Base-by-base conservation (phyloP, 2,329 filamentous ascomycete genomes). In the Pseudopyrenochaeta lycopersici region DNA sequence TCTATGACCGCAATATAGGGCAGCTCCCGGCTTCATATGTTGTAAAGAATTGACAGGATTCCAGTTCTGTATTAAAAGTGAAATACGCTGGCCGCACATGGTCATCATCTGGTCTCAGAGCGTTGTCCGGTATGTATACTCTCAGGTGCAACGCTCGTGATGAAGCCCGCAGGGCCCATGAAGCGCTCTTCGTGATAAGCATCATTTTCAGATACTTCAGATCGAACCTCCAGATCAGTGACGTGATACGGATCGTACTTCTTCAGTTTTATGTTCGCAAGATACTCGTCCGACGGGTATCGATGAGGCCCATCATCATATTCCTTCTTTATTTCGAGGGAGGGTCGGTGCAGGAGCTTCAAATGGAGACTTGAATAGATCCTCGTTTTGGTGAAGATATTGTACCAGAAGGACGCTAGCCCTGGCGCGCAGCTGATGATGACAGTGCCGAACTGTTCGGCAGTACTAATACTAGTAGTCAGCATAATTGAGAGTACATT, bases 381-480 rank as follows among this genome's bases (percentile, higher is more conserved):
- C 38, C 38, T 17, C 3, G 38, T 11, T 11, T 40, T 40, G 17
- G 32, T 52, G 17, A 51, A 44, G 36, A 56, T 48, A 9, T 56
- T 56, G 38, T 40, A 27, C 52, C 52, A 56, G 38, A 51, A 56
- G 2, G 52, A 27, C 7, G 47, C 46, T 17, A 56, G 18, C 2
- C 46, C 41, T 14, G 52, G 52, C 18, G 52, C 52, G 36, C 48
- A 56, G 17, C 47, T 46, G 12, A 56, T 42, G 4, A 44, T 33
- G 18, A 56, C 32, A 12, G 52, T 52, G 23, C 52, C 52, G n/a
- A 52, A 56, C 3, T 51, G 20, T 27, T 56, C 52, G n/a, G 48
- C 48, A 20, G 42, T 29, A 14, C 49, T 52, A 12, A 23, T 21
- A 3, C 38, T 40, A 20, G 38, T 21, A n/a, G 18, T 21, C 10